A percentile compares a stretch with the other conserved stretches of the same genome.
phyloP scores from a whole-genome alignment of 2,329 filamentous ascomycete genomes.

The Aspergillus ruber region DNA sequence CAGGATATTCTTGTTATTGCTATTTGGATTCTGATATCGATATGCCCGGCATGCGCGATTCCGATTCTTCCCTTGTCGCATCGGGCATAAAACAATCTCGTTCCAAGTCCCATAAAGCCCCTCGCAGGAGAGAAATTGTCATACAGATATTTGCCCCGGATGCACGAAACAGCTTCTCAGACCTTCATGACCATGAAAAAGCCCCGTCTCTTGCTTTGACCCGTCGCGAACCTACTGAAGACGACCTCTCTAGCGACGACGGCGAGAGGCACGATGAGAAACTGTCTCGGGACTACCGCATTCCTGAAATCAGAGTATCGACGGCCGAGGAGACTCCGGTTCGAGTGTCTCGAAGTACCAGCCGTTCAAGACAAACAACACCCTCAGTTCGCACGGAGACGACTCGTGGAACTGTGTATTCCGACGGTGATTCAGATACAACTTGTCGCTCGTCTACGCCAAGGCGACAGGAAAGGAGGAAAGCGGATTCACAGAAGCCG shows the following conservation, averaged over 20 bases:
- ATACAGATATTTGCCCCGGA: slow-evolving; percentile 18
- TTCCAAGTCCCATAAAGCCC: slow-evolving; percentile 36
- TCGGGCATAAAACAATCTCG: slow-evolving; percentile 21
- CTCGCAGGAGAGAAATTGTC: slow-evolving; percentile 27
- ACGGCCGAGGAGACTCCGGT: not conserved
- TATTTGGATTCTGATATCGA: not conserved
- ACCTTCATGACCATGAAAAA: slow-evolving; percentile 14
- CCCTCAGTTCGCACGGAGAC: not conserved
- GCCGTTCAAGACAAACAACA: not conserved
- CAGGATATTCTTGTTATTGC: not conserved
- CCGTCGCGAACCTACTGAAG: slow-evolving; percentile 26
- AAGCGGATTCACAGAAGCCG: not conserved
- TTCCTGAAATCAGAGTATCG: not conserved
- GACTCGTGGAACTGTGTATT: not conserved
- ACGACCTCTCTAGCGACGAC: slow-evolving; percentile 14
- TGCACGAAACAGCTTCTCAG: slow-evolving; percentile 17
- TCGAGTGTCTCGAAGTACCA: not conserved
- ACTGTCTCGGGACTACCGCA: slow-evolving; percentile 4
- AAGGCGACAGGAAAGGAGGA: not conserved
- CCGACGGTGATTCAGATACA: not conserved
- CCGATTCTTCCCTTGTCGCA: slow-evolving; percentile 21
- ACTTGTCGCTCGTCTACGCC: not conserved
- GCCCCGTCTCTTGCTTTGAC: slow-evolving; percentile 32
- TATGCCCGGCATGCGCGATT: slow-evolving; percentile 22
- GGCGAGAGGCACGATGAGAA: slow-evolving; percentile 13